Evolutionary conservation across 768 basidiomycete species (phyloP), one percentile per base, ranked within the genome.

Genomic region (Lactarius evosmus): DNA sequence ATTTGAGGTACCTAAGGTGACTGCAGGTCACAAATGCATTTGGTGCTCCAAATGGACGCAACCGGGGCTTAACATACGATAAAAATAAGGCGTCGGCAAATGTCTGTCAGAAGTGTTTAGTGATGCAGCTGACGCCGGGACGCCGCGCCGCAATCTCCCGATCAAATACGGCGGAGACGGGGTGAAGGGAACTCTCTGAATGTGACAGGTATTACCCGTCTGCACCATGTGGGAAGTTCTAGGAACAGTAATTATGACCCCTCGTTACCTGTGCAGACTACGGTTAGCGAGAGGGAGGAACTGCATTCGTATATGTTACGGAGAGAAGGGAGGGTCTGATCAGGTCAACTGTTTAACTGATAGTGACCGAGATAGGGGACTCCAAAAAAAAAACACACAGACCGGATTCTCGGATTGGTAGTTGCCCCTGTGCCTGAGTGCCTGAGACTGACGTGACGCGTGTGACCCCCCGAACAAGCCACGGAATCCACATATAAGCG

Each of bases 391-490:
- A 49, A 49, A 50, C 6, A n/a, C 30, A 30, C 2, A 30, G 27
- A 17, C 51, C 29, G 16, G 51, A 12, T 32, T 29, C 27, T 29
- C 52, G n/a, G 52, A 32, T 32, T 52, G 16, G 29, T 19, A n/a
- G 30, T 19, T 30, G 25, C 9, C 22, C 49, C 49, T 51, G 52
- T 53, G 30, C 52, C 52, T 53, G 52, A 17, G 29, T 25, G 12
- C 49, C 5, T 9, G 17, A 32, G 22, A 46, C 22, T 46, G 44
- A 53, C 51, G 29, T 53, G 52, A 53, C 52, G 33, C 46, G 32
- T 59, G 58, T 34, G 58, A 50, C 29, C 54, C 25, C 22, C 38
- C 33, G 58, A 52, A 52, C 36, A 53, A 44, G 52, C 40, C 25
- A 34, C 41, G 41, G 52, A 16, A 22, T 22, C 27, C 14, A 25